phyloP scores from a whole-genome alignment of 2,329 filamentous ascomycete species.

The Phoma sp. region DNA sequence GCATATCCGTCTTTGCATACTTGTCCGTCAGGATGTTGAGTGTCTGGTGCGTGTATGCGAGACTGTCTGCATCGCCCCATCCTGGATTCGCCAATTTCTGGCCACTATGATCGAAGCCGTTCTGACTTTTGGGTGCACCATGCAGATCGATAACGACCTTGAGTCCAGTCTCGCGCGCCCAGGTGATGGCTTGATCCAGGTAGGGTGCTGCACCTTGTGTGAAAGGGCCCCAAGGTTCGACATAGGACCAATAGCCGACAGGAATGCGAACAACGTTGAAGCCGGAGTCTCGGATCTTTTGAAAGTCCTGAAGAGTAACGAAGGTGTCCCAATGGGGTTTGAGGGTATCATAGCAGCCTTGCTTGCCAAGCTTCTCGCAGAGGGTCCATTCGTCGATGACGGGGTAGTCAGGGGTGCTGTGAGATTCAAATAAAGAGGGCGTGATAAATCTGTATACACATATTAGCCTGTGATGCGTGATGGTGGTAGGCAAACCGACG shows the following conservation, averaged over 20 bases:
- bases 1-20: slow-evolving; percentile 60
- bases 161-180: slow-evolving; percentile 60
- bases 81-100: slow-evolving; percentile 52
- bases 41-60: slow-evolving; percentile 60
- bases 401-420: slow-evolving; percentile 35
- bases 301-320: slow-evolving; percentile 59
- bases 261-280: slow-evolving; percentile 68
- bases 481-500: slow-evolving; percentile 20
- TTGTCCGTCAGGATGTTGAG: slow-evolving; percentile 64
- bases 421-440: slow-evolving; percentile 60
- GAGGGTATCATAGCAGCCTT: slow-evolving; percentile 52
- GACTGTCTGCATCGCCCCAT: slow-evolving; percentile 58
- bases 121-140: slow-evolving; percentile 60
- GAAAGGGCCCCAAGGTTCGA: slow-evolving; percentile 56
- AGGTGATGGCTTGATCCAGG: slow-evolving; percentile 63
- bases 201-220: slow-evolving; percentile 60
- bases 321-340: slow-evolving; percentile 61
- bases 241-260: slow-evolving; percentile 62
- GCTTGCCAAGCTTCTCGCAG: slow-evolving; percentile 56
- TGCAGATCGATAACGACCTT: slow-evolving; percentile 67
- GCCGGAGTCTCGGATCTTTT: slow-evolving; percentile 62
- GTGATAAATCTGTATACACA: slow-evolving; percentile 59
- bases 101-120: slow-evolving; percentile 70
- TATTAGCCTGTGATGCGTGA: background rate
- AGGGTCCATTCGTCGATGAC: slow-evolving; percentile 61